Base-by-base conservation (phyloP, 164 flowering plant genomes). In the Hamamelis virginiana region DNA sequence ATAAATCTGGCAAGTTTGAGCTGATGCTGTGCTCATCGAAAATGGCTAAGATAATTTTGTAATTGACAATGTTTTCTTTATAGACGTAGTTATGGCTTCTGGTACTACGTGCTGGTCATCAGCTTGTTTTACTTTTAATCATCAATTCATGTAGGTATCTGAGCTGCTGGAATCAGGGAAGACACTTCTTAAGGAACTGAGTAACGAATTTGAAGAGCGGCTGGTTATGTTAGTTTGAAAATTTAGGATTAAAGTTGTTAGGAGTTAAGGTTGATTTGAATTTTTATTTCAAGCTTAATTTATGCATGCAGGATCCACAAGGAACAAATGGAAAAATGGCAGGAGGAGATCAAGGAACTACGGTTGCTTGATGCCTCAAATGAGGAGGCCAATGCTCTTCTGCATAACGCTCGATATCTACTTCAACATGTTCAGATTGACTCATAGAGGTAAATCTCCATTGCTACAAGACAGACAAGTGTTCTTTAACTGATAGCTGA, bases 311-410 rank as follows among this genome's bases (percentile, higher is more conserved):
- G 98, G 75, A 78, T 89, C 26, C 96, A 91, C 74, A 85, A 78
- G 79, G 94, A 89, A 66, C 90, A 86, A 70, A 79, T 86, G 44
- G 91, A 87, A 69, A 90, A 87, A 75, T 94, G 94, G 98, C 90
- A 89, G 71, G 91, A 91, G 38, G 96, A 90, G 70, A 87, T 94
- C 59, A 87, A 82, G 78, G 91, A 86, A 75, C 73, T 90, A 72
- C 78, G 91, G 61, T 44, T 78, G 72, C 81, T 91, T 44, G 97
- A 91, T 77, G 79, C 80, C 23, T 78, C 85, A 5, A 91, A 89
- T 62, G 93, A 83, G 82, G 91, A 89, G 70, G 72, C 70, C 64
- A 74, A 73, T 68, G 80, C 81, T 66, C 74, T 84, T 46, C 77
- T 94, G 72, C 81, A 75, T 23, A 85, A 89, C 74, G 94, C 94